phyloP scores from a whole-genome alignment of 1,284 basidiomycete genomes.

The Ganoderma sinense region DNA sequence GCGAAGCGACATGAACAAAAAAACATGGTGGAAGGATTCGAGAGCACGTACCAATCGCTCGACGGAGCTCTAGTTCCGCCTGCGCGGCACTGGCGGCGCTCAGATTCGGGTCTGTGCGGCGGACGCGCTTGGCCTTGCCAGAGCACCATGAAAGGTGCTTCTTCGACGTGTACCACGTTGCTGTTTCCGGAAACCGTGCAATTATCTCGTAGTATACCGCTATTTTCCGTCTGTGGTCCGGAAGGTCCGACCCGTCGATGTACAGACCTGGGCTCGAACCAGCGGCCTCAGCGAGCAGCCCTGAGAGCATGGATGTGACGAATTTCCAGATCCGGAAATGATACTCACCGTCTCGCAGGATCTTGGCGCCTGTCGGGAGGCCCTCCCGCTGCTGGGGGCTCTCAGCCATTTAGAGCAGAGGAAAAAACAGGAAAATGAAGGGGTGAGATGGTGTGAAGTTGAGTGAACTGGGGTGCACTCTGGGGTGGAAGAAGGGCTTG shows the following conservation, averaged over 20 bases:
- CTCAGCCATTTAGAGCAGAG: not conserved
- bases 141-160: conserved; percentile 21
- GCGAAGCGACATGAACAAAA: too few relatives aligned
- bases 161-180: conserved; percentile 13
- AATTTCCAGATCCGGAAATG: not conserved
- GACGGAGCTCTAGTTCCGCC: not conserved
- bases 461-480: not conserved
- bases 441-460: not conserved
- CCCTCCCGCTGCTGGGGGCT: not conserved
- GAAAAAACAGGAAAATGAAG: not conserved
- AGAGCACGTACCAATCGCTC: not conserved
- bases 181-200: too few relatives aligned
- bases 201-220: too few relatives aligned
- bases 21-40: too few relatives aligned
- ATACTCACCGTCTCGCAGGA: not conserved
- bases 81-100: not conserved
- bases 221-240: too few relatives aligned
- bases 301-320: not conserved
- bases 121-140: not conserved
- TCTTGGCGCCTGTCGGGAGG: not conserved
- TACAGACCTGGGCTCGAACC: not conserved
- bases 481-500: not conserved
- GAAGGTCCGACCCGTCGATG: not conserved
- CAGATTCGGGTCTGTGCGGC: not conserved
- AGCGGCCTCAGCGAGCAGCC: not conserved